These are phyloP conservation scores for Drechslerella dactyloides DNA, from an alignment of 2,329 filamentous ascomycete species.

Conservation along the genomic window DNA sequence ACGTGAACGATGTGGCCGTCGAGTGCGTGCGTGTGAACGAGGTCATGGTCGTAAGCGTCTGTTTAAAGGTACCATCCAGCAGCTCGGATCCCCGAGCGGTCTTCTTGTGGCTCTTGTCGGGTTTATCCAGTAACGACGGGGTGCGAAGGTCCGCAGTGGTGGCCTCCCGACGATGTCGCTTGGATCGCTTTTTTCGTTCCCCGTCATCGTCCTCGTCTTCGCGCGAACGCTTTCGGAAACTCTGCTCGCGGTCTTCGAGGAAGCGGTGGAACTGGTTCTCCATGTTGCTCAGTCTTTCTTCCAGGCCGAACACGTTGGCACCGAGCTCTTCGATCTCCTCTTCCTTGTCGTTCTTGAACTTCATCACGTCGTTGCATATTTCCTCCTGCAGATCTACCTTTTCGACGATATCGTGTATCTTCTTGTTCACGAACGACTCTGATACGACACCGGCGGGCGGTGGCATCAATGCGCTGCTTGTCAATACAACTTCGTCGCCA, in stretches of 20 bases:
- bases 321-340: slow-evolving; percentile 43
- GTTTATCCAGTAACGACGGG: slow-evolving; percentile 21
- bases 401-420: slow-evolving; percentile 39
- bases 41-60: slow-evolving; percentile 40
- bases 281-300: slow-evolving; percentile 34
- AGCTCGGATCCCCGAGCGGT: slow-evolving; percentile 33
- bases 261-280: slow-evolving; percentile 32
- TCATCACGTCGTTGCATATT: slow-evolving; percentile 46
- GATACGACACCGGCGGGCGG: slow-evolving; percentile 10
- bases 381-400: slow-evolving; percentile 48
- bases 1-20: slow-evolving; percentile 43
- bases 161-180: slow-evolving; percentile 19
- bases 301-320: slow-evolving; percentile 40
- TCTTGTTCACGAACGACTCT: slow-evolving; percentile 41
- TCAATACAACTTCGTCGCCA: slow-evolving; percentile 7
- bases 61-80: slow-evolving; percentile 32
- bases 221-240: slow-evolving; percentile 31
- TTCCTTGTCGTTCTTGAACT: slow-evolving; percentile 42
- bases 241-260: slow-evolving; percentile 32
- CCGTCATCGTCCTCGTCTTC: slow-evolving; percentile 35
- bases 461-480: neutral
- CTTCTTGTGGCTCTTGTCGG: slow-evolving; percentile 30
- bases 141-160: slow-evolving; percentile 24
- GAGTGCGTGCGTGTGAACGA: slow-evolving; percentile 48
- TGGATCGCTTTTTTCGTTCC: slow-evolving; percentile 23